phyloP scores from a whole-genome alignment of 352 stramenopile species.

The Albugo laibachii region DNA sequence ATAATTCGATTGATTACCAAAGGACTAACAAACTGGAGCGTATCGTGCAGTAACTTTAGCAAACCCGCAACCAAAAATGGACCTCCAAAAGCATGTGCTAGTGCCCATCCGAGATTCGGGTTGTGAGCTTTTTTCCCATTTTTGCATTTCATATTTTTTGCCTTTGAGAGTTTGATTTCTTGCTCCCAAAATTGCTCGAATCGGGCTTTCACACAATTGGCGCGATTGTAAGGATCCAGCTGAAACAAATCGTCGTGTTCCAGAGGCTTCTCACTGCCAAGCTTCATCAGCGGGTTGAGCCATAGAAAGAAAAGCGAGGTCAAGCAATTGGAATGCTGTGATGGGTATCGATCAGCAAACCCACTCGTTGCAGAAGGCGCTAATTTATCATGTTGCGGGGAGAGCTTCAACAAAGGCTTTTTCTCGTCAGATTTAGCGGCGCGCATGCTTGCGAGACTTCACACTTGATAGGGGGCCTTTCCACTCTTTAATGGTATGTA shows the following conservation, averaged over 20 bases:
- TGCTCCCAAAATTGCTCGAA: slow-evolving; percentile 29
- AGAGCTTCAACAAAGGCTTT: too few relatives aligned
- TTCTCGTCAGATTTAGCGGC: too few relatives aligned
- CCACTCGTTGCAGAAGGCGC: too few relatives aligned
- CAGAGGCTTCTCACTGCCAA: slow-evolving; percentile 57
- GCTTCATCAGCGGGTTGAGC: slow-evolving; percentile 72
- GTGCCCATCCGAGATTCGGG: slow-evolving; percentile 32
- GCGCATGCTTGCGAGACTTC: too few relatives aligned
- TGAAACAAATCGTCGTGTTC: slow-evolving; percentile 72
- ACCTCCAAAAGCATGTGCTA: slow-evolving; percentile 29
- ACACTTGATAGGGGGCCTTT: too few relatives aligned
- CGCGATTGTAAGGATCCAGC: slow-evolving; percentile 54
- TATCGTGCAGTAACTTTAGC: slow-evolving; percentile 67
- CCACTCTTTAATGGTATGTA: too few relatives aligned
- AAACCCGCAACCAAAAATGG: slow-evolving; percentile 25
- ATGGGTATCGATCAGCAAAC: slow-evolving; percentile 18
- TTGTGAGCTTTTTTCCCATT: slow-evolving; percentile 3
- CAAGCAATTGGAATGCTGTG: slow-evolving; percentile 26
- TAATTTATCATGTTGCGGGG: too few relatives aligned
- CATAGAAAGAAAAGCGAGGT: slow-evolving; percentile 70
- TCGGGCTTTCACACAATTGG: slow-evolving; percentile 13
- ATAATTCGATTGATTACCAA: slow-evolving; percentile 78
- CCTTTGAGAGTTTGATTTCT: slow-evolving; percentile 1
- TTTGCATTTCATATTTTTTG: too few relatives aligned
- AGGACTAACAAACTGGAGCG: slow-evolving; percentile 64